Conservation (phyloP, 129 eudicot species). For the Tagetes erecta region DNA sequence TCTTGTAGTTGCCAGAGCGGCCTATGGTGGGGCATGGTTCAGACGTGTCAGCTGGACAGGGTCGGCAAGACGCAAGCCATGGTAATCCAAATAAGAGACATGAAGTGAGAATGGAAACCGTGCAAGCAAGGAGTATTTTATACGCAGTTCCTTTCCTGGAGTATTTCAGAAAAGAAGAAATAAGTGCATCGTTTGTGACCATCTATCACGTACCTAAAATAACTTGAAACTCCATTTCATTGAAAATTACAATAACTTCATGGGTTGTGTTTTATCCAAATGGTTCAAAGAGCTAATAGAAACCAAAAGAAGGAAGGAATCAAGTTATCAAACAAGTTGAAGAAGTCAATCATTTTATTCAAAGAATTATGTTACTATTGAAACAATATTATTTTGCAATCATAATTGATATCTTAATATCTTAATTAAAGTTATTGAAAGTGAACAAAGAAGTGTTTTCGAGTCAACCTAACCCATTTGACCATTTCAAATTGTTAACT, state of each 20-base stretch:
- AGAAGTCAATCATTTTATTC: too few species aligned
- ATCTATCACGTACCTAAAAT: neutral
- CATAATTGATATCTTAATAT: too few species aligned
- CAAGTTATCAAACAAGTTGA: too few species aligned
- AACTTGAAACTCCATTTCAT: neutral
- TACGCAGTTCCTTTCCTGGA: constrained; percentile 71
- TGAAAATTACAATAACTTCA: too few species aligned
- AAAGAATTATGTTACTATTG: too few species aligned
- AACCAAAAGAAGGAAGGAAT: too few species aligned
- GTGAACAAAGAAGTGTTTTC: neutral
- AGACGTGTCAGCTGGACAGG: constrained; percentile 65
- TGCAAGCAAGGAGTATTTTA: constrained; percentile 71
- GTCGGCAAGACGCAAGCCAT: constrained; percentile 77
- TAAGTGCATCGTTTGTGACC: constrained; percentile 5
- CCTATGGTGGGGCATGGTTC: constrained; percentile 95
- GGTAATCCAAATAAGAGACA: constrained; percentile 82
- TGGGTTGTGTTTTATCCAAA: too few species aligned
- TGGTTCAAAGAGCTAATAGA: too few species aligned
- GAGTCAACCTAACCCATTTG: neutral
- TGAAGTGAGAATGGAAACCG: constrained; percentile 68
- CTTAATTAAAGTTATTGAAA: too few species aligned
- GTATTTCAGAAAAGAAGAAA: constrained; percentile 23
- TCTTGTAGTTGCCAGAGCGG: constrained; percentile 88
- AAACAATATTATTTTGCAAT: too few species aligned
- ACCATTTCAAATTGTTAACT: neutral